phyloP scores from a whole-genome alignment of 169 alveolate genomes.

The Theileria sp. region DNA sequence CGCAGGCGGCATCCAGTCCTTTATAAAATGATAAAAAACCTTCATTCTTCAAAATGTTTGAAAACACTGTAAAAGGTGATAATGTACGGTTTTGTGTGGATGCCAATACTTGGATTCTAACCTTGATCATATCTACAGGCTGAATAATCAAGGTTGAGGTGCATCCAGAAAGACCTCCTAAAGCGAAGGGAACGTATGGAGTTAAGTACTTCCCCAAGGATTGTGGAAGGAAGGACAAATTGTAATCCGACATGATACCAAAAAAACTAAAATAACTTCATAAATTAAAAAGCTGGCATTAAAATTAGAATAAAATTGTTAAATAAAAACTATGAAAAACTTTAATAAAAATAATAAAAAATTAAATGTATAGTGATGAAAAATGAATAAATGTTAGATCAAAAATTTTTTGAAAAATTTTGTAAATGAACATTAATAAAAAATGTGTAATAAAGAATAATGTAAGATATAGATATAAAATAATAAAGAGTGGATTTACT shows the following conservation, averaged over 20 bases:
- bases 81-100: slow-evolving; percentile 79
- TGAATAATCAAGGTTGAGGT: slow-evolving; percentile 85
- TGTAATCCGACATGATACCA: slow-evolving; percentile 32
- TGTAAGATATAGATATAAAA: not conserved
- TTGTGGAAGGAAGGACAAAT: slow-evolving; percentile 42
- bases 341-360: not conserved
- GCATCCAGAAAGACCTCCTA: slow-evolving; percentile 87
- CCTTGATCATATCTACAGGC: slow-evolving; percentile 87
- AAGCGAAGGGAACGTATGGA: slow-evolving; percentile 77
- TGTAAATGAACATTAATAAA: not conserved
- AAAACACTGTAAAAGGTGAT: slow-evolving; percentile 67
- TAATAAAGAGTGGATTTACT: not conserved
- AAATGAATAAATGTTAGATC: too few relatives aligned
- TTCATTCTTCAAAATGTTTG: slow-evolving; percentile 60
- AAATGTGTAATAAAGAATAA: not conserved
- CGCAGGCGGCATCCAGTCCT: slow-evolving; percentile 94
- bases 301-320: not conserved
- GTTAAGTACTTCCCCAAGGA: slow-evolving; percentile 28
- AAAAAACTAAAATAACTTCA: not conserved
- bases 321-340: not conserved
- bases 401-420: not conserved
- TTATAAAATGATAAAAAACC: slow-evolving; percentile 83
- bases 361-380: not conserved
- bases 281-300: not conserved
- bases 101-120: slow-evolving; percentile 83